These are phyloP conservation scores for Singerocomus inundabilis DNA, from an alignment of 1,284 basidiomycete species.

Conservation along the genomic window DNA sequence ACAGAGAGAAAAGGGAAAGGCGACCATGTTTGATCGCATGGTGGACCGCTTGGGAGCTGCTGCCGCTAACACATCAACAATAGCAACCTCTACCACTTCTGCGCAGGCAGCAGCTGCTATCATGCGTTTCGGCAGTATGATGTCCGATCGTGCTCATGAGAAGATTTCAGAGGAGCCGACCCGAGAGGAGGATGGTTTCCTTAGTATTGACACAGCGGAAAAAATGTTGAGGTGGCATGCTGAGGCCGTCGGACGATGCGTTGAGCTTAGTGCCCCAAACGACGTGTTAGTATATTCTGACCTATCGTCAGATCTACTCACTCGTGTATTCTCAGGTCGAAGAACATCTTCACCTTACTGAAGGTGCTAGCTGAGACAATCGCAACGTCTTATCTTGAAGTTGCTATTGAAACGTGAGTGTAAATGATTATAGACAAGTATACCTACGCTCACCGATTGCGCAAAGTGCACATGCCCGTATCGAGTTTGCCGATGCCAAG, in stretches of 20 bases:
- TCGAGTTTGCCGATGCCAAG: conserved; percentile 76
- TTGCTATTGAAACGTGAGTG: conserved; percentile 85
- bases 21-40: conserved; percentile 88
- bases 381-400: conserved; percentile 85
- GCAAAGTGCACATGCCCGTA: conserved; percentile 64
- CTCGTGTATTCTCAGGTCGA: conserved; percentile 57
- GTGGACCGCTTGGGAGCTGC: conserved; percentile 87
- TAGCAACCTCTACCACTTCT: conserved; percentile 62
- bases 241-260: conserved; percentile 88
- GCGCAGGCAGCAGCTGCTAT: conserved; percentile 78
- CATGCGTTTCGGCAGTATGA: conserved; percentile 80
- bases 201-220: conserved; percentile 78
- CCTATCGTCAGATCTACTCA: conserved; percentile 2
- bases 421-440: neutral
- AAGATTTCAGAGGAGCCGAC: conserved; percentile 64
- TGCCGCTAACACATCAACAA: conserved; percentile 60
- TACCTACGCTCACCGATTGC: conserved; percentile 6
- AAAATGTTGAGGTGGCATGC: conserved; percentile 96
- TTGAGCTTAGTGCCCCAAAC: conserved; percentile 76
- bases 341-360: conserved; percentile 85
- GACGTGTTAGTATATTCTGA: conserved; percentile 69
- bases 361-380: conserved; percentile 89
- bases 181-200: conserved; percentile 77
- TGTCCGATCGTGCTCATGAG: conserved; percentile 52
- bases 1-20: conserved; percentile 70